Conservation (phyloP, 129 eudicot species). For the Pittosporum tobira region DNA sequence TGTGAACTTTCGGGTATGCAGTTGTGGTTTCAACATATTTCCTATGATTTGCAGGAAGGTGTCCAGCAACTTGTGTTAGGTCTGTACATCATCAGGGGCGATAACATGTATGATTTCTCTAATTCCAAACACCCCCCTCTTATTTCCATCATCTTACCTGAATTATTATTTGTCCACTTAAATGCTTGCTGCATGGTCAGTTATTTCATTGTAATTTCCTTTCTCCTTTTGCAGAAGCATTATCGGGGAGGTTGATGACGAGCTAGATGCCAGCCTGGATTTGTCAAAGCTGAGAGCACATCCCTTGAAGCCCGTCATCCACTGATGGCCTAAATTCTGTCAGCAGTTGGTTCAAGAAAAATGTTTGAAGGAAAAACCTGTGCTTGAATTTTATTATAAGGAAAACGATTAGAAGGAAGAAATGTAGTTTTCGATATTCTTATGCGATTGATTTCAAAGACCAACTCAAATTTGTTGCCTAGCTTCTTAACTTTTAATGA, state of each 20-base stretch:
- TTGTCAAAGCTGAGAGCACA: conserved; percentile 70
- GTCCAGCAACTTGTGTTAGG: conserved; percentile 73
- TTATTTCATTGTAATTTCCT: background rate
- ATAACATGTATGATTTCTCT: conserved; percentile 51
- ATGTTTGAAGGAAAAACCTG: background rate
- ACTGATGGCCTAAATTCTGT: conserved; percentile 21
- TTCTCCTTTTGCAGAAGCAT: conserved; percentile 53
- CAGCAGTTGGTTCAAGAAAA: background rate
- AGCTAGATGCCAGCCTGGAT: conserved; percentile 68
- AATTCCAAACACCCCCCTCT: background rate
- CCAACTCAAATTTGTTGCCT: too few species aligned
- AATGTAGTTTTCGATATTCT: too few species aligned
- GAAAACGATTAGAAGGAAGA: too few species aligned
- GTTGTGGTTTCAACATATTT: background rate
- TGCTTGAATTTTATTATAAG: background rate
- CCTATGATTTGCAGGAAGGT: conserved; percentile 71
- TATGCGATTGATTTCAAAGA: too few species aligned
- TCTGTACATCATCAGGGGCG: conserved; percentile 74
- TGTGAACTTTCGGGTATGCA: background rate
- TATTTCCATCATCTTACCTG: background rate
- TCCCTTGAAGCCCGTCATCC: conserved; percentile 86
- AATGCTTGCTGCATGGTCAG: background rate
- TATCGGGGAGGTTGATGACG: conserved; percentile 50
- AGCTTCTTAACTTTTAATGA: too few species aligned
- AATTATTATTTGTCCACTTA: too few species aligned